A percentile compares a stretch with the other conserved stretches of the same genome.
These are phyloP conservation scores for Aschersonia sp. DNA, from an alignment of 2,329 filamentous ascomycete genomes.

Conservation along the genomic window DNA sequence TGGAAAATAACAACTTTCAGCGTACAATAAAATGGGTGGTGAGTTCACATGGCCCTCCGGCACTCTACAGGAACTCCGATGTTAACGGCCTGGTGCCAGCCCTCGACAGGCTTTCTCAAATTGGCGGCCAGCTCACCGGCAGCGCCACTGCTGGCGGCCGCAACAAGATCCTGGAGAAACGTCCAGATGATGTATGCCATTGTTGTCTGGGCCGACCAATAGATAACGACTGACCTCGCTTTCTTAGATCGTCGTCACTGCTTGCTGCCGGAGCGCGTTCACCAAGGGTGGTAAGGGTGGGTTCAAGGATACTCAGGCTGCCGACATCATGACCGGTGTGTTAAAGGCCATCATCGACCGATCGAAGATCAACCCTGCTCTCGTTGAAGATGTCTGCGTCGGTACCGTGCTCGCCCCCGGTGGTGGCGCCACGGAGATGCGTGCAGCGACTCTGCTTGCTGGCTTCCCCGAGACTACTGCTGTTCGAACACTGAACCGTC, in stretches of 20 bases:
- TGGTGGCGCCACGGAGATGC: constrained; percentile 92
- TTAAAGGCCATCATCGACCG: constrained; percentile 71
- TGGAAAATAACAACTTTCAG: background rate
- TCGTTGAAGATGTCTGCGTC: constrained; percentile 87
- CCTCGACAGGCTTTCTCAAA: constrained; percentile 42
- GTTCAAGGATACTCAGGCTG: constrained; percentile 86
- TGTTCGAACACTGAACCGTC: constrained; percentile 81
- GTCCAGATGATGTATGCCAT: constrained; percentile 46
- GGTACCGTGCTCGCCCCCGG: constrained; percentile 85
- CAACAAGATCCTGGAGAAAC: constrained; percentile 49
- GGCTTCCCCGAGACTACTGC: constrained; percentile 78
- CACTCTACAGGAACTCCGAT: background rate
- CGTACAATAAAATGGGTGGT: constrained; percentile 21
- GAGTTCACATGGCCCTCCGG: constrained; percentile 7
- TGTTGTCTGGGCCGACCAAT: background rate
- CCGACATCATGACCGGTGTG: constrained; percentile 73
- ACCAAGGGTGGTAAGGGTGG: constrained; percentile 87
- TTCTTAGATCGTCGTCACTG: constrained; percentile 69
- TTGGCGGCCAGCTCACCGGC: constrained; percentile 48
- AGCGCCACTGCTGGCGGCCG: constrained; percentile 38
- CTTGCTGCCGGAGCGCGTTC: constrained; percentile 79
- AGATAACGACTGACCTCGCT: constrained; percentile 40
- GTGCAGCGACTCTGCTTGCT: constrained; percentile 77
- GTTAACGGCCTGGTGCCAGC: constrained; percentile 18
- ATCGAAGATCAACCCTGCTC: constrained; percentile 73